Base-by-base conservation (phyloP, 495 filamentous ascomycete genomes). In the Lepidopterella palustris region DNA sequence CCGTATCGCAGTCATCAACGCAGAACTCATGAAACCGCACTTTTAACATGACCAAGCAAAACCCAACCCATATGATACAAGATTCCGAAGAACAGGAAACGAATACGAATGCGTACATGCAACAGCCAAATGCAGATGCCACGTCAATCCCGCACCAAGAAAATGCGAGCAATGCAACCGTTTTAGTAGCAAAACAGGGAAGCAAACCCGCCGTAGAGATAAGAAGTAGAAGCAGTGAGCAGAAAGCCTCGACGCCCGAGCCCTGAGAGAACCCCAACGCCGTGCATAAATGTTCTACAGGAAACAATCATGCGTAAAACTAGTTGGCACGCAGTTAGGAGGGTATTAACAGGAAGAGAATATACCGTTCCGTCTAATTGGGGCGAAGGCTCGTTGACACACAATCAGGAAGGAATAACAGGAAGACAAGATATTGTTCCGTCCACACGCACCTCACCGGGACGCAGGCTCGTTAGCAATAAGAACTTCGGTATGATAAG, bases 191-290 rank as follows among this genome's bases (percentile, higher is more conserved):
- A 50, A 50, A 50, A 50, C 47, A 9, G 26, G 47, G n/a, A 15
- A 24, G 47, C 47, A 50, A 24, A 27, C 5, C 23, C 47, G 47
- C 21, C 15, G 26, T 24, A 15, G 26, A 24, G 26, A 50, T 50
- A n/a, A n/a, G 47, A 49, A 49, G 23, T 25, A 58, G 27, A 48
- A 49, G 11, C 59, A 66, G 35, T 59, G 59, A 62, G 59, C 63
- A 55, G 39, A 40, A 53, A 39, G 51, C 27, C n/a, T 50, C 45
- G 21, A 59, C 31, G 53, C 24, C 28, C 50, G 42, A 53, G 28
- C 26, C 31, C 47, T 9, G 61, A 58, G 20, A 40, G 28, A 53
- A 55, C 9, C 11, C 58, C 59, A 62, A 60, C 63, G 59, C 63
- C 63, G 58, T 62, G 59, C 59, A 29, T 27, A 31, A 39, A 20